These are phyloP conservation scores for Oidium heveae DNA, from an alignment of 2,329 filamentous ascomycete species.

Conservation along the genomic window DNA sequence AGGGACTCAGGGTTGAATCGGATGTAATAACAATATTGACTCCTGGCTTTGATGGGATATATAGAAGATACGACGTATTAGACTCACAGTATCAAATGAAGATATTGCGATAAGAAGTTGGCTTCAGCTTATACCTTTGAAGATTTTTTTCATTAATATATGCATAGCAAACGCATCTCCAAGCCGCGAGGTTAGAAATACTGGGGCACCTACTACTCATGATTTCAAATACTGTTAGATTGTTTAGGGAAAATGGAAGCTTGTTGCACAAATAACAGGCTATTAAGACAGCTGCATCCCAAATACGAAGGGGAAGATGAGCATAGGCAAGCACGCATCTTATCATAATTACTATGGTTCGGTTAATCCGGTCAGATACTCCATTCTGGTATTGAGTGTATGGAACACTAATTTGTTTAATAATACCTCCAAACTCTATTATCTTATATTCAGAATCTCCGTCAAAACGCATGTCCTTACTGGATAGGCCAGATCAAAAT, in stretches of 20 bases:
- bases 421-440: background rate
- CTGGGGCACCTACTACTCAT: background rate
- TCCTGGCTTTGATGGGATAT: background rate
- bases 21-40: background rate
- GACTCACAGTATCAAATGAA: background rate
- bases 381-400: background rate
- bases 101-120: background rate
- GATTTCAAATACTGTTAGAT: background rate
- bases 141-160: background rate
- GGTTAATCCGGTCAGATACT: background rate
- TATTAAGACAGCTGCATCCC: background rate
- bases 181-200: background rate
- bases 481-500: background rate
- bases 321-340: background rate
- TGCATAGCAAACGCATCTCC: background rate
- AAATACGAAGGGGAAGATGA: background rate
- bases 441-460: background rate
- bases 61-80: background rate
- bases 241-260: background rate
- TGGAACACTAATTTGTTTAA: background rate
- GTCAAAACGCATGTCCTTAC: background rate
- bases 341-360: background rate
- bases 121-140: background rate
- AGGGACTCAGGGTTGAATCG: background rate
- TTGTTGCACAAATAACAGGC: background rate